Evolutionary conservation across 164 flowering plant genomes (phyloP), one percentile per base, ranked within the genome.

Genomic region (Warburgia ugandensis): DNA sequence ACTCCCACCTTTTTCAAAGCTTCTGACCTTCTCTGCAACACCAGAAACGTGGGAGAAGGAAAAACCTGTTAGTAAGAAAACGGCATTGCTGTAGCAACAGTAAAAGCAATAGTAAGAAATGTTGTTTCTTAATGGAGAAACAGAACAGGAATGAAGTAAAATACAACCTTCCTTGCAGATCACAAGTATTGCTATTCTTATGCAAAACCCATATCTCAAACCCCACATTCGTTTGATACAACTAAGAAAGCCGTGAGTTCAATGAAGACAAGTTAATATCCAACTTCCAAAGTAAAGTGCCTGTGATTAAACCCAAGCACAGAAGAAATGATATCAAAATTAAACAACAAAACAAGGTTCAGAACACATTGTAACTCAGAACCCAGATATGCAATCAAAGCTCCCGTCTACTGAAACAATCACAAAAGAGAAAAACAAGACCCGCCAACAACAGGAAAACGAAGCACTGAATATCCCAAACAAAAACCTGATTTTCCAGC

Each of bases 181-280:
- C n/a, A n/a, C 76, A 71, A 73, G 65, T 66, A 65, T 71, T 73
- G 51, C 77, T 60, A 62, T 65, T 77, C 50, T 58, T 58, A 66
- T 53, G 69, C 71, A 63, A 75, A 60, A 56, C 54, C 36, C 14
- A 68, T 60, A 38, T n/a, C n/a, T n/a, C n/a, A n/a, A n/a, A n/a
- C n/a, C n/a, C n/a, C n/a, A n/a, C n/a, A n/a, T n/a, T n/a, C n/a
- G n/a, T n/a, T n/a, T n/a, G n/a, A n/a, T n/a, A n/a, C n/a, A n/a
- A n/a, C n/a, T n/a, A n/a, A n/a, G n/a, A n/a, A n/a, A n/a, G n/a
- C n/a, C n/a, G n/a, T n/a, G n/a, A n/a, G n/a, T n/a, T n/a, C n/a
- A n/a, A n/a, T n/a, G n/a, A n/a, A n/a, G n/a, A n/a, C n/a, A n/a
- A n/a, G n/a, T n/a, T n/a, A n/a, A n/a, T n/a, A n/a, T n/a, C n/a